Evolutionary conservation across 2,329 filamentous ascomycete species (phyloP).

Genomic region (Didymella pinodella): DNA sequence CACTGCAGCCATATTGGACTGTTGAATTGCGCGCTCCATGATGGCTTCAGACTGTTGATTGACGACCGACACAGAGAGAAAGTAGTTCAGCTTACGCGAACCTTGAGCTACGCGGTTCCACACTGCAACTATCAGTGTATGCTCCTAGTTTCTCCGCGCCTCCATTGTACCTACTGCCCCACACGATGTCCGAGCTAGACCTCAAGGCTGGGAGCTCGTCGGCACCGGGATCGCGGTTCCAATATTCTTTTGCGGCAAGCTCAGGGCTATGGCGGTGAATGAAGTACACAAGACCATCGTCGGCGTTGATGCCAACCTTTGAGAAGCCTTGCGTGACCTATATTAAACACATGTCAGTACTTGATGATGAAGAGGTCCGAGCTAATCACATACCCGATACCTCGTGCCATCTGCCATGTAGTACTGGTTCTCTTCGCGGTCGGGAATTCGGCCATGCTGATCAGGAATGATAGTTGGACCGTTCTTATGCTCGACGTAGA

Average conservation of each 20-base stretch:
- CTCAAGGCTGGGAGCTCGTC: constrained; percentile 15
- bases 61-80: constrained; percentile 13
- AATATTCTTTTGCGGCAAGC: constrained; percentile 2
- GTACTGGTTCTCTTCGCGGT: constrained; percentile 9
- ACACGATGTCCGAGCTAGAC: constrained; percentile 25
- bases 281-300: constrained; percentile 22
- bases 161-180: constrained; percentile 14
- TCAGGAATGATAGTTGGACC: constrained; percentile 9
- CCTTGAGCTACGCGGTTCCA: constrained; percentile 15
- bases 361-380: neutral
- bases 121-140: neutral
- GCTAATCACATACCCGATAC: constrained; percentile 8
- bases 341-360: neutral
- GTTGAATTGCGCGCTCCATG: neutral
- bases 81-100: constrained; percentile 13
- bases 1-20: neutral
- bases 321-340: constrained; percentile 20
- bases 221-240: neutral
- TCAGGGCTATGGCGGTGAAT: constrained; percentile 17
- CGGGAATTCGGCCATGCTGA: constrained; percentile 11
- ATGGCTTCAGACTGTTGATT: constrained; percentile 15
- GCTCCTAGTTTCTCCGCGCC: neutral
- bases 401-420: constrained; percentile 14
- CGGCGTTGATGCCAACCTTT: constrained; percentile 20
- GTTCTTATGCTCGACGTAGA: constrained; percentile 15